Evolutionary conservation across 139 green algal genomes (phyloP).

Genomic region (Chlamydomonas eustigma): DNA sequence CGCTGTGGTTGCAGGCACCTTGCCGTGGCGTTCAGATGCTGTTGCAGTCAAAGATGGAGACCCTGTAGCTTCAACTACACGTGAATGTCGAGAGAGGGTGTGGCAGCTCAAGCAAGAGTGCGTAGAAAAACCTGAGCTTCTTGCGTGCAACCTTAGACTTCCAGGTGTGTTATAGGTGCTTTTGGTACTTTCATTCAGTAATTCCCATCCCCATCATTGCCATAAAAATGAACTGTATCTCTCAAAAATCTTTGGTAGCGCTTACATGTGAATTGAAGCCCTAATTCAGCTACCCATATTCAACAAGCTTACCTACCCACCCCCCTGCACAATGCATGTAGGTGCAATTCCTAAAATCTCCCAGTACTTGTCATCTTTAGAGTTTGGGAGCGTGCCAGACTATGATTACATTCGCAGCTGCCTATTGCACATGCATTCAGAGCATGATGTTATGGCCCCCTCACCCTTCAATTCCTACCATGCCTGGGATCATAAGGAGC

Average conservation of each 20-base stretch:
- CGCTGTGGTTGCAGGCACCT: constrained; percentile 22
- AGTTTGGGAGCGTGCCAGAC: constrained; percentile 21
- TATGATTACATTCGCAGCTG: constrained; percentile 7
- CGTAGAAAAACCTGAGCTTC: background rate
- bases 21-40: constrained; percentile 33
- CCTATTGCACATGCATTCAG: background rate
- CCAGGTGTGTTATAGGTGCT: constrained; percentile 8
- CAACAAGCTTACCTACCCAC: background rate
- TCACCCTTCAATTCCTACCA: too few relatives aligned
- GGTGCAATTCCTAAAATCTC: constrained; percentile 9
- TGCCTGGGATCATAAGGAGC: too few relatives aligned
- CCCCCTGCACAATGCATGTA: background rate
- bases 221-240: too few relatives aligned
- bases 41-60: constrained; percentile 7
- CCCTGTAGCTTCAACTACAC: background rate
- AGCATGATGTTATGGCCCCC: too few relatives aligned
- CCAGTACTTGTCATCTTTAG: constrained; percentile 14
- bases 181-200: background rate
- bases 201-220: background rate
- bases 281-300: too few relatives aligned
- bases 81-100: background rate
- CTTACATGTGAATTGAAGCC: too few relatives aligned
- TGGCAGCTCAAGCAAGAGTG: constrained; percentile 4
- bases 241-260: too few relatives aligned
- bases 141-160: background rate